Base-by-base conservation (phyloP, 495 filamentous ascomycete genomes). In the Hypoxylon trugodes region DNA sequence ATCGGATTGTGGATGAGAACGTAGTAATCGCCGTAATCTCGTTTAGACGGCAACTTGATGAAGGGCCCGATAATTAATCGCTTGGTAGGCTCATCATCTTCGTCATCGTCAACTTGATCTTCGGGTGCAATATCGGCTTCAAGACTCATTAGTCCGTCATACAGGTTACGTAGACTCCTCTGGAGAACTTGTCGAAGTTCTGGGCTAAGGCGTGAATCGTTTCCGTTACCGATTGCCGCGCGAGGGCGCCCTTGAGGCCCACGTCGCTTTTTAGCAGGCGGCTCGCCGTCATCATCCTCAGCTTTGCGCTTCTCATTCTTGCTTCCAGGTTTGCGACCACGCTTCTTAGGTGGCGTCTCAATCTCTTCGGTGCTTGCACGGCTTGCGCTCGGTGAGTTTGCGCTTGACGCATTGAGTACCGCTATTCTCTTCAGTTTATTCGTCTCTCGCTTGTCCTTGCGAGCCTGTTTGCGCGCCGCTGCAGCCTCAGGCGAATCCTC, bases 401-500 rank as follows among this genome's bases (percentile, higher is more conserved):
- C 90, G n/a, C 76, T 62, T 0, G 78, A 82, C 16, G 65, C 81
- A 76, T 58, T 70, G 12, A 71, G 62, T 49, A 77, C 77, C 8
- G 77, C 78, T 9, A 76, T 37, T 57, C 79, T 80, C 77, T 88
- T 89, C 10, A 90, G 78, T 68, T 89, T 90, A 59, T 93, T 93
- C 6, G 79, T 71, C 35, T 88, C 86, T n/a, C 93, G 88, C 68
- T 86, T 86, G 33, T 90, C 90, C 48, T 92, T 92, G 25, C 87
- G 85, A n/a, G 91, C 91, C 46, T 89, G 83, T 68, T 96, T 97
- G 22, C 94, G 84, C 38, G 92, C 92, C 22, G 96, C 91, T 9
- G 94, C 95, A 54, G 91, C 93, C 72, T 98, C 95, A 43, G 96
- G 91, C 0, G 85, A 88, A 61, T 98, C 96, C 7, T 98, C 95